These are phyloP conservation scores for Danielia reshetovae DNA, from an alignment of 805 yeast genomes.

Conservation along the genomic window DNA sequence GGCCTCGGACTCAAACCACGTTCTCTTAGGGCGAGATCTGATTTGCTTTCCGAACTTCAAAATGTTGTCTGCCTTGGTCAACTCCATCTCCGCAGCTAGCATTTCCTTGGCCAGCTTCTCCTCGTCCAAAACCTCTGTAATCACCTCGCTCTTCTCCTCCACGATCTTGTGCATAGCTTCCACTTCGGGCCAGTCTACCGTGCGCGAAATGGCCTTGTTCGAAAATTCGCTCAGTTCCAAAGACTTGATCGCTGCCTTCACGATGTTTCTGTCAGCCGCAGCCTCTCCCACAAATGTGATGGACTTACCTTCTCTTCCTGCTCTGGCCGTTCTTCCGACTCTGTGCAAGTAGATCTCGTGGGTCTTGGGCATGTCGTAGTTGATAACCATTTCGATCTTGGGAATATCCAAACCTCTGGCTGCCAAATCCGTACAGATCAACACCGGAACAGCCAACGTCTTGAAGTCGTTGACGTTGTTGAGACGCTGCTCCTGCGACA, in stretches of 20 bases:
- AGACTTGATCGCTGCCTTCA: conserved; percentile 81
- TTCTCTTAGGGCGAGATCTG: conserved; percentile 84
- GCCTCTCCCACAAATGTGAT: conserved; percentile 93
- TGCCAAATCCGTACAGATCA: conserved; percentile 96
- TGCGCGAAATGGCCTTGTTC: conserved; percentile 75
- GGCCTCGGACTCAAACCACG: conserved; percentile 82
- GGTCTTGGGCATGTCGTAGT: conserved; percentile 92
- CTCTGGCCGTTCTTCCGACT: conserved; percentile 99
- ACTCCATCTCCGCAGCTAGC: conserved; percentile 84
- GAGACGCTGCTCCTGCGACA: conserved; percentile 91
- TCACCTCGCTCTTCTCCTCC: conserved; percentile 52
- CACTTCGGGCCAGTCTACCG: conserved; percentile 84
- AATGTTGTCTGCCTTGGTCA: conserved; percentile 80
- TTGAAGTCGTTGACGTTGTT: conserved; percentile 79
- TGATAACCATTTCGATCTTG: conserved; percentile 89
- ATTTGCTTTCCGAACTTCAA: conserved; percentile 79
- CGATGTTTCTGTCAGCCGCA: conserved; percentile 81
- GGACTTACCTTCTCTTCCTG: conserved; percentile 93
- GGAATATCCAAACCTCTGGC: conserved; percentile 99
- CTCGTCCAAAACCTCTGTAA: conserved; percentile 78
- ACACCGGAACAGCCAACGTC: conserved; percentile 74
- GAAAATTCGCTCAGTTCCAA: conserved; percentile 36
- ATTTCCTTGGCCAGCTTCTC: conserved; percentile 88
- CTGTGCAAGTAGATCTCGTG: conserved; percentile 92
- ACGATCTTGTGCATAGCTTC: conserved; percentile 63